Conservation (phyloP, 768 basidiomycete genomes). For the Fistulinella prunicolor region DNA sequence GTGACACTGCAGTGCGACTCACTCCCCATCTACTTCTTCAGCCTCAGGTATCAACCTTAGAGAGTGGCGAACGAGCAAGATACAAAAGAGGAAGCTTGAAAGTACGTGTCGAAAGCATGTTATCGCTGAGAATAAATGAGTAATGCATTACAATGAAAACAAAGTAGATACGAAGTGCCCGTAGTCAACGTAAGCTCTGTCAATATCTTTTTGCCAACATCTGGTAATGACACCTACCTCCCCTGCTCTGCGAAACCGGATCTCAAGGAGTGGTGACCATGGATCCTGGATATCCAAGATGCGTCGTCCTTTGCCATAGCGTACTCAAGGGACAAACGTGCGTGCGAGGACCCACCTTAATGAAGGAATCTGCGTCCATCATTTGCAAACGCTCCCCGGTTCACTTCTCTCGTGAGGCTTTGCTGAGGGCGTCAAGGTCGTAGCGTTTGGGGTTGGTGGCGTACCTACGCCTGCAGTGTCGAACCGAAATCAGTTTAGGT, state of each 20-base stretch:
- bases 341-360: slow-evolving; percentile 65
- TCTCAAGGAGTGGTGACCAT: slow-evolving; percentile 88
- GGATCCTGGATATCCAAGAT: slow-evolving; percentile 59
- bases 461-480: slow-evolving; percentile 27
- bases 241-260: slow-evolving; percentile 88
- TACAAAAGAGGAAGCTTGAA: slow-evolving; percentile 14
- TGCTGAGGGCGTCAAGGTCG: slow-evolving; percentile 42
- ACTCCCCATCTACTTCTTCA: no score
- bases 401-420: slow-evolving; percentile 68
- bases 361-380: slow-evolving; percentile 73
- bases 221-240: slow-evolving; percentile 97
- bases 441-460: no score
- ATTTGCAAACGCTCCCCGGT: slow-evolving; percentile 72
- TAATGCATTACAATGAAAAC: slow-evolving; percentile 7
- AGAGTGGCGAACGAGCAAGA: not conserved
- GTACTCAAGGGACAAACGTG: not conserved
- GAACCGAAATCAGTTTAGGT: slow-evolving; percentile 69
- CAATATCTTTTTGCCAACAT: slow-evolving; percentile 88
- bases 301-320: not conserved
- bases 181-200: slow-evolving; percentile 76
- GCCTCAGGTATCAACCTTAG: no score
- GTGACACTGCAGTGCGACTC: no score
- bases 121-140: slow-evolving; percentile 16
- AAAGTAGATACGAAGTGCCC: not conserved
- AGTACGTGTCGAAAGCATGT: slow-evolving; percentile 19